phyloP scores from a whole-genome alignment of 305 asterid species.

The Salvia sclarea region DNA sequence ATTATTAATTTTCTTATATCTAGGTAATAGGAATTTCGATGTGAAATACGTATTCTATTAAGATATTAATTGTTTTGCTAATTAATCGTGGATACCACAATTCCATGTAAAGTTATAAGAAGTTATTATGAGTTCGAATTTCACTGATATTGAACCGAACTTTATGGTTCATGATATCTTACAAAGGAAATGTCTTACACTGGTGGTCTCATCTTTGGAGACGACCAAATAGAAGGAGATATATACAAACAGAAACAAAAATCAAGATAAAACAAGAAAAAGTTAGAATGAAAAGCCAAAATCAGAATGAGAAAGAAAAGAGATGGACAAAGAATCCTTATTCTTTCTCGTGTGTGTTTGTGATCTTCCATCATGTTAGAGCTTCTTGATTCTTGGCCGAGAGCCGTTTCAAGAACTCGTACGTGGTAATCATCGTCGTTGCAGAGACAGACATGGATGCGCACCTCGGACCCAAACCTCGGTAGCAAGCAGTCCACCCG shows the following conservation, averaged over 20 bases:
- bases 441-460: constrained; percentile 82
- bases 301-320: not conserved
- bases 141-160: not conserved
- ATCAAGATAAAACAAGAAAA: not conserved
- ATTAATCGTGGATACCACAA: not conserved
- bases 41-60: no score
- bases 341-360: constrained; percentile 1
- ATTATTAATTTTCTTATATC: no score
- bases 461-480: constrained; percentile 82
- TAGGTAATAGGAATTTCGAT: no score
- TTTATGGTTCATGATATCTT: not conserved
- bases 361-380: constrained; percentile 32
- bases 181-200: constrained; percentile 7
- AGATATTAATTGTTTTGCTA: not conserved
- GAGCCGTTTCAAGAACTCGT: constrained; percentile 71
- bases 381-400: constrained; percentile 63
- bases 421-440: constrained; percentile 78
- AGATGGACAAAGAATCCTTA: constrained; percentile 11
- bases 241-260: constrained; percentile 5
- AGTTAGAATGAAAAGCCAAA: not conserved
- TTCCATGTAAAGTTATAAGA: not conserved
- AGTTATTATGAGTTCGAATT: not conserved
- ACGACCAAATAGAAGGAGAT: constrained; percentile 12
- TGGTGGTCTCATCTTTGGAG: constrained; percentile 12
- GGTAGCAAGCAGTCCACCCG: constrained; percentile 79